These are phyloP conservation scores for Eimeria tenella DNA, from an alignment of 169 alveolate species.

Conservation along the genomic window DNA sequence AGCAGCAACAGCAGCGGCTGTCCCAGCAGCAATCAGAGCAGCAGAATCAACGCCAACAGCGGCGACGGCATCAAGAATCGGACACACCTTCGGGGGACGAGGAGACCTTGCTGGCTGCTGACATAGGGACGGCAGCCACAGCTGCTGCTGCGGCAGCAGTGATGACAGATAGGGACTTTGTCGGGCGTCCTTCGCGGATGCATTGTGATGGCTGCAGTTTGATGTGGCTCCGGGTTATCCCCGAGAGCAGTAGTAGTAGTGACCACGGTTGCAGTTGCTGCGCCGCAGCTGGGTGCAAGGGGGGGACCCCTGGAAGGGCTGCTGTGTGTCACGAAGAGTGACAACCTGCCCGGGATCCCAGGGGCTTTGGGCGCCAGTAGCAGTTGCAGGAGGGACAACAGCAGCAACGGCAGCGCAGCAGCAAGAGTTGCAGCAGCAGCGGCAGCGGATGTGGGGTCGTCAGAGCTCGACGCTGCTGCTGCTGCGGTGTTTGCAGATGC, in stretches of 20 bases:
- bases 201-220: not conserved
- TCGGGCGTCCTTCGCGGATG: not conserved
- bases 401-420: slow-evolving; percentile 27
- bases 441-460: not conserved
- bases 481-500: not conserved
- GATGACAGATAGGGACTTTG: too few species aligned
- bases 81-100: too few species aligned
- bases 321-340: not conserved
- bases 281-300: too few species aligned
- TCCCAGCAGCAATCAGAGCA: too few species aligned
- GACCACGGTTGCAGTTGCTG: too few species aligned
- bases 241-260: not conserved
- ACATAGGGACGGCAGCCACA: too few species aligned
- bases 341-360: not conserved
- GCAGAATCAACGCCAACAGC: too few species aligned
- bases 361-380: not conserved
- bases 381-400: slow-evolving; percentile 1
- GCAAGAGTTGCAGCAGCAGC: not conserved
- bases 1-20: too few species aligned
- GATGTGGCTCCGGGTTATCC: not conserved
- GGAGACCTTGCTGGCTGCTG: too few species aligned
- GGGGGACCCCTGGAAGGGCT: not conserved
- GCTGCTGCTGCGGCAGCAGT: too few species aligned
- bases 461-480: not conserved
- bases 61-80: too few species aligned